phyloP scores from a whole-genome alignment of 2,329 filamentous ascomycete genomes.

The Pseudopyrenochaeta lycopersici region DNA sequence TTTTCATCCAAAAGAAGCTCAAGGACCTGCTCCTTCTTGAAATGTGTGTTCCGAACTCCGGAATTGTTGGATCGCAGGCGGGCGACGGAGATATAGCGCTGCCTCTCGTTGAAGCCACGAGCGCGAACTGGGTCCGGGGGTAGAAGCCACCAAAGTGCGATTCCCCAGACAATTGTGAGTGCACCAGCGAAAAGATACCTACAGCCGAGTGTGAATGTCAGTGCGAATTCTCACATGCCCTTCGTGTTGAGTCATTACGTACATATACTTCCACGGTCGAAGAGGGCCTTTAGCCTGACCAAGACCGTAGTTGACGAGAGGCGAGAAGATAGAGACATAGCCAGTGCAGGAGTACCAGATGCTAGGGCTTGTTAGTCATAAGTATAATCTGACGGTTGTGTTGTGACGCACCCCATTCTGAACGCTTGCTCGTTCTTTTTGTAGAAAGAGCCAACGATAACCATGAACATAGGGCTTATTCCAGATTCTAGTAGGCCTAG shows the following conservation, averaged over 20 bases:
- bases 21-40: conserved; percentile 70
- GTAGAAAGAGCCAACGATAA: conserved; percentile 64
- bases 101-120: conserved; percentile 43
- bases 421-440: conserved; percentile 67
- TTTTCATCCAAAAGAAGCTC: conserved; percentile 65
- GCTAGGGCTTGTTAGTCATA: conserved; percentile 4
- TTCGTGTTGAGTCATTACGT: no score
- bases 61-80: conserved; percentile 77
- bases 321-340: conserved; percentile 33
- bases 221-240: neutral
- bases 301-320: conserved; percentile 37
- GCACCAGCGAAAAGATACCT: conserved; percentile 31
- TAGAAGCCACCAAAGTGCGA: conserved; percentile 46
- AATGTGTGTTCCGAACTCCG: conserved; percentile 73
- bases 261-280: conserved; percentile 34
- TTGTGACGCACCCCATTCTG: conserved; percentile 57
- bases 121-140: conserved; percentile 53
- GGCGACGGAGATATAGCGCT: conserved; percentile 65
- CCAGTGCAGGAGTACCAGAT: conserved; percentile 68
- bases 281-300: conserved; percentile 27
- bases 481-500: conserved; percentile 64
- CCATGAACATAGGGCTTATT: conserved; percentile 62
- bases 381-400: neutral
- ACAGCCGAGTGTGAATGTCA: neutral
- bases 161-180: conserved; percentile 30